Percentiles rank a stretch among this genome's conserved stretches.
phyloP scores from a whole-genome alignment of 202 grass and related monocot genomes.

The Eragrostis tef region DNA sequence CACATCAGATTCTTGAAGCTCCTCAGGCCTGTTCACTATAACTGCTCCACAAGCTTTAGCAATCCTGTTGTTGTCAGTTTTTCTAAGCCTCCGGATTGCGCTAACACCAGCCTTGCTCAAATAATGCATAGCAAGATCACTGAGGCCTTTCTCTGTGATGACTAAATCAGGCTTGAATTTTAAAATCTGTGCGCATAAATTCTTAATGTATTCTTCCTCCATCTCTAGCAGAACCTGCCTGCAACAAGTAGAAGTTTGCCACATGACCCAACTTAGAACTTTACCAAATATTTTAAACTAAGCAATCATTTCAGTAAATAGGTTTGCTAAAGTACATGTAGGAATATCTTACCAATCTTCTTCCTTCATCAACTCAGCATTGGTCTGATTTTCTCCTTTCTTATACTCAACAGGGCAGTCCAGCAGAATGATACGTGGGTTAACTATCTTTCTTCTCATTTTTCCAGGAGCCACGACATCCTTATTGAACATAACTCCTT shows the following conservation, averaged over 20 bases:
- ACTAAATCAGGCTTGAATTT: conserved; percentile 98
- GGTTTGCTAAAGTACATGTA: neutral
- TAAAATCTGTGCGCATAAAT: conserved; percentile 74
- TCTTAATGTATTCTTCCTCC: conserved; percentile 97
- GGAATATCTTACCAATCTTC: conserved; percentile 78
- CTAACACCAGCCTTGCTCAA: conserved; percentile 94
- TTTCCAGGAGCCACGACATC: conserved; percentile 97
- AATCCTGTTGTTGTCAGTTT: conserved; percentile 98
- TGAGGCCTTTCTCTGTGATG: conserved; percentile 92
- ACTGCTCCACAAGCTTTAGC: conserved; percentile 96
- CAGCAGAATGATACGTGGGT: conserved; percentile 88
- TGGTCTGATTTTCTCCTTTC: conserved; percentile 98
- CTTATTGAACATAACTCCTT: conserved; percentile 97
- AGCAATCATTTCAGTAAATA: neutral
- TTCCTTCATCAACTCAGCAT: conserved; percentile 94
- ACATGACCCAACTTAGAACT: neutral
- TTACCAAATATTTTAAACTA: conserved; percentile 23
- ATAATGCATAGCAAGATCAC: conserved; percentile 92
- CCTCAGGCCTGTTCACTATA: conserved; percentile 93
- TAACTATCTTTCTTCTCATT: conserved; percentile 95
- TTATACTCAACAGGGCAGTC: conserved; percentile 96
- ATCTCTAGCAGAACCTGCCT: conserved; percentile 93
- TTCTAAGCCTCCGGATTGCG: conserved; percentile 82
- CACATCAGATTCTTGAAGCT: conserved; percentile 97
- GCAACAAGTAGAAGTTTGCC: conserved; percentile 12